A percentile compares a stretch with the other conserved stretches of the same genome.
These are phyloP conservation scores for Atkinsonella hypoxylon DNA, from an alignment of 2,329 filamentous ascomycete genomes.

Conservation along the genomic window DNA sequence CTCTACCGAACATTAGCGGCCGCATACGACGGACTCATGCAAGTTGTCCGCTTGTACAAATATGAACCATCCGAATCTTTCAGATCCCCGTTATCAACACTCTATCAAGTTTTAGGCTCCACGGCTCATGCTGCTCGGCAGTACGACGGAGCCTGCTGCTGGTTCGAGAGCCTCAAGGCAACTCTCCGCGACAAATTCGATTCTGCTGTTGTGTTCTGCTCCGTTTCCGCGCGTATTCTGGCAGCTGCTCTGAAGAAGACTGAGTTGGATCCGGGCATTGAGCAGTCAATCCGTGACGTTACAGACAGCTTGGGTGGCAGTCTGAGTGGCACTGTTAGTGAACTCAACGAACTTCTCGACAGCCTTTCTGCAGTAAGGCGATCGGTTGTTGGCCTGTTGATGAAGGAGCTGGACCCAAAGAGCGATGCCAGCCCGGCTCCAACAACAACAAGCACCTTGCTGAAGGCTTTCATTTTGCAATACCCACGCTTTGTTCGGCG, in stretches of 20 bases:
- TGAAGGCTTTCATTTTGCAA: constrained; percentile 44
- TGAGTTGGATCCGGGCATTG: constrained; percentile 22
- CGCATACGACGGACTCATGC: constrained; percentile 20
- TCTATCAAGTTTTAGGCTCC: constrained; percentile 42
- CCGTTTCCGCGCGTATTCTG: constrained; percentile 42
- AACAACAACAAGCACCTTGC: constrained; percentile 21
- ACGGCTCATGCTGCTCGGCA: constrained; percentile 33
- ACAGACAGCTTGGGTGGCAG: constrained; percentile 44
- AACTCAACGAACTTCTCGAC: constrained; percentile 49
- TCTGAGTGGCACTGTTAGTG: constrained; percentile 44
- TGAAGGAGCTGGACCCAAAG: constrained; percentile 15
- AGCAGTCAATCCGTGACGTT: constrained; percentile 34
- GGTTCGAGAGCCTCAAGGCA: constrained; percentile 36
- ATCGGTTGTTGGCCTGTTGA: constrained; percentile 38
- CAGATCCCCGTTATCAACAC: constrained; percentile 30
- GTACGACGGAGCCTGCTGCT: constrained; percentile 40
- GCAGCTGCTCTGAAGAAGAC: constrained; percentile 39
- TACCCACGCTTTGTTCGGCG: constrained; percentile 48
- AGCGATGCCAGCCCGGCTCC: constrained; percentile 8
- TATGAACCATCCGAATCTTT: constrained; percentile 24
- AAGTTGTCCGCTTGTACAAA: constrained; percentile 21
- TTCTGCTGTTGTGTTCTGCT: constrained; percentile 37
- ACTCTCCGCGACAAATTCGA: constrained; percentile 27
- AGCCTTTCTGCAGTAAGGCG: constrained; percentile 44
- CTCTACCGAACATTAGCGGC: constrained; percentile 23